Evolutionary conservation across 257 asterid genomes (phyloP).

Genomic region (Coffea eugenioides): DNA sequence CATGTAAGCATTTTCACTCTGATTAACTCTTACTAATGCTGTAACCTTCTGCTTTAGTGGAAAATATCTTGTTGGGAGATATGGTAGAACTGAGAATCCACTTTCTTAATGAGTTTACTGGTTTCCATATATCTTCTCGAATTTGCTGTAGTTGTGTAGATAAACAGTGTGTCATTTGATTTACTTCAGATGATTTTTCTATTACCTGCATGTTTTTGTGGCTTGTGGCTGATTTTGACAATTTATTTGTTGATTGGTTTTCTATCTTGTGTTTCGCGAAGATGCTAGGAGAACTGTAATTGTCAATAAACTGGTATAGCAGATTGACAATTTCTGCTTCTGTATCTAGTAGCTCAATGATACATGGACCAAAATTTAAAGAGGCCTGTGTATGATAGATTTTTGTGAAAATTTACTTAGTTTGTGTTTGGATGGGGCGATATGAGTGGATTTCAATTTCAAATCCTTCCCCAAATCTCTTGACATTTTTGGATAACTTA

Average conservation of each 20-base stretch:
- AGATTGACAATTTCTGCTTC: not conserved
- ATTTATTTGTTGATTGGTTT: not conserved
- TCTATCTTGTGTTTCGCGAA: not conserved
- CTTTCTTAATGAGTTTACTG: not conserved
- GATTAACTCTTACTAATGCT: constrained; percentile 6
- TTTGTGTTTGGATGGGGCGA: no score
- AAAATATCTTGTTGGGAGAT: not conserved
- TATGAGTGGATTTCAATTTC: no score
- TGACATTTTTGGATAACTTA: no score
- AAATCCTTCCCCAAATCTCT: no score
- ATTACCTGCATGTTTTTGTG: not conserved
- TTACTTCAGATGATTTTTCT: not conserved
- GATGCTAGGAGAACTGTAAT: not conserved
- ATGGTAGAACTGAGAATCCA: not conserved
- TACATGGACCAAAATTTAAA: not conserved
- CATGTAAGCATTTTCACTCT: constrained; percentile 60
- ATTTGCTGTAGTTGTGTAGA: not conserved
- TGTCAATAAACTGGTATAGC: no score
- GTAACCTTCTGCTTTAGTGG: not conserved
- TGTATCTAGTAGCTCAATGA: not conserved
- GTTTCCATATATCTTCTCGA: not conserved
- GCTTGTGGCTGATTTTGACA: not conserved
- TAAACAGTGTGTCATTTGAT: not conserved
- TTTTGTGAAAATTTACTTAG: not conserved
- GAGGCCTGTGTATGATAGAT: no score